Evolutionary conservation across 176 grass and related monocot species (phyloP), one percentile per base, ranked within the genome.

Genomic region (Urochloa ruziziensis): DNA sequence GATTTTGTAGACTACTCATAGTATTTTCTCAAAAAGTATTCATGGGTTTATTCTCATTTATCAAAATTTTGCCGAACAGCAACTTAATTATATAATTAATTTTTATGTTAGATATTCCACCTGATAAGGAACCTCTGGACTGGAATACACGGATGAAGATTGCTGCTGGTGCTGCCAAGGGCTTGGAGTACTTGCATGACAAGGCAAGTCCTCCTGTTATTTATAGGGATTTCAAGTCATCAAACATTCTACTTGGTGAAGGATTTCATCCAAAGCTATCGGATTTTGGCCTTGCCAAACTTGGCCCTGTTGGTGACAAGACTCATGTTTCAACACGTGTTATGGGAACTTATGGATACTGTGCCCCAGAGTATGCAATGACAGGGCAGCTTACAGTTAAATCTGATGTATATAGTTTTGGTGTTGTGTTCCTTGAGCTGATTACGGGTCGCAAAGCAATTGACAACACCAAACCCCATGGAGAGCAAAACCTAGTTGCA

Each of bases 141-240:
- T 97, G 94, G 94, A 97, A 97, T 68, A 90, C 75, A 65, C 78
- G 94, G 37, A 97, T 97, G 94, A 94, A 97, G 86, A 97, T 97
- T 74, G 94, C 91, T 80, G 91, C 94, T 64, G 94, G 94, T 88
- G 94, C 91, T 42, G 94, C 94, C 12, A 94, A 94, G 81, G 94
- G 94, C 57, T 87, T 97, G 65, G 91, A 97, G 82, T 88, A 92
- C 89, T 89, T 97, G 68, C 94, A 97, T 80, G 94, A 97, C 83
- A 94, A 94, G 75, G 85, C 91, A 83, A 94, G 82, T 62, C 94
- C 94, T 21, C 94, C 94, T 53, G 89, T 97, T 71, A 97, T 97
- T 82, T 97, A 91, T 70, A 80, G 94, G 39, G 94, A 97, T 83
- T 97, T 97, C 76, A 97, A 97, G 78, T 91, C 94, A n/a, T 97